Base-by-base conservation (phyloP, 2,329 filamentous ascomycete species). In the Hyphodiscus sp. region DNA sequence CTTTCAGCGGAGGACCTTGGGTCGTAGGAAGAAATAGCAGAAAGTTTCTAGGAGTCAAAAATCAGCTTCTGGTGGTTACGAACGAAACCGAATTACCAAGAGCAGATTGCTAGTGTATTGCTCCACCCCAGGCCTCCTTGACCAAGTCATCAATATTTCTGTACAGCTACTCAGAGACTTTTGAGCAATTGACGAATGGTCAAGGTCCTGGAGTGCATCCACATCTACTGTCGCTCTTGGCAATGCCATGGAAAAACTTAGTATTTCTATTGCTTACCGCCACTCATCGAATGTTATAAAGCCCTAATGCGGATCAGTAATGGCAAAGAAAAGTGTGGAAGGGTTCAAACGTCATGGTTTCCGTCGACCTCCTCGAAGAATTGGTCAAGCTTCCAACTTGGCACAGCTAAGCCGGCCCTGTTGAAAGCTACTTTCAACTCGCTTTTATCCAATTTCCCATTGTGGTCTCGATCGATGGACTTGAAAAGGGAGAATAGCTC, bases 341-440 rank as follows among this genome's bases (percentile, higher is more conserved):
- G 57, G 13, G 47, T 29, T 59, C 61, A 16, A 46, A 67, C 65
- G 69, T 99, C 91, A 62, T 86, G 81, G 73, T 99, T 92, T 67
- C 82, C 79, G 69, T 99, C 94, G 64, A 99, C 87, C 68, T 96
- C 87, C 59, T 81, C 74, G 68, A 99, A 96, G 74, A 99, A 97
- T 58, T 84, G 81, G 59, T 89, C 81, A 45, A 99, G 74, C 66
- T 90, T 87, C 51, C 84, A 81, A 61, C 77, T 83, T 20, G 91
- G 87, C 13, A 97, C 86, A 9, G 83, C 79, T 49, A 99, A 77
- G 33, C 91, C 91, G 41, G 89, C 87, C 50, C 78, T 80, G 56
- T 84, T 76, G 67, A 96, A 95, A 10, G 92, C 94, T 38, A 76
- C 72, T 59, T 83, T 83, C 47, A 99, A 78, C 74, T 97, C 92